phyloP scores from a whole-genome alignment of 345 rosid genomes.

The Eucalyptus cladocalyx region DNA sequence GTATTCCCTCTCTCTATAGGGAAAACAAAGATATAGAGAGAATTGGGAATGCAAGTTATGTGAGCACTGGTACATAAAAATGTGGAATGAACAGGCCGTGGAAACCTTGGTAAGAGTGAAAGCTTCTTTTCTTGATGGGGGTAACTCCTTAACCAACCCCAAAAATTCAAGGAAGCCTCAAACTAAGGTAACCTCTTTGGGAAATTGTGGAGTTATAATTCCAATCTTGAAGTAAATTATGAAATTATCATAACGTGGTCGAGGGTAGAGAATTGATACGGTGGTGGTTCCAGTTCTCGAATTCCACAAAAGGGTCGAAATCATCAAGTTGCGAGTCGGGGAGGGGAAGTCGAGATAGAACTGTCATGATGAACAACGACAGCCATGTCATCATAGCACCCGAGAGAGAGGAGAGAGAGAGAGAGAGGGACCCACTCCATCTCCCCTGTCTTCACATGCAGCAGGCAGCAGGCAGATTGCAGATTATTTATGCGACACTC shows the following conservation, averaged over 20 bases:
- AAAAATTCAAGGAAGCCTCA: background rate
- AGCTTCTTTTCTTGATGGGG: background rate
- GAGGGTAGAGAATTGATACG: background rate
- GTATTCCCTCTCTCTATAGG: too few species aligned
- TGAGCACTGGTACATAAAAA: background rate
- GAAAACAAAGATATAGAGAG: rapidly evolving
- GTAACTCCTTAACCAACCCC: background rate
- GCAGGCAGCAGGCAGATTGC: background rate
- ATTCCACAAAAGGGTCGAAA: background rate
- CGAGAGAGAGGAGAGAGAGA: too few species aligned
- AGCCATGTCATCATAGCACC: background rate
- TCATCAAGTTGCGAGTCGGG: background rate
- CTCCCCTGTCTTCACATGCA: background rate
- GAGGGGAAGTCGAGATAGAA: background rate
- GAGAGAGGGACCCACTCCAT: background rate
- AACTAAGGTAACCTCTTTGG: background rate
- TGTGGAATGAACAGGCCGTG: rapidly evolving
- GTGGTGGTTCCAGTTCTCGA: background rate
- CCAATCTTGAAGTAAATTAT: background rate
- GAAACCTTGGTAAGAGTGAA: background rate
- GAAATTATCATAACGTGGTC: background rate
- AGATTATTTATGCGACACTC: background rate
- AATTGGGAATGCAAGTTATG: background rate
- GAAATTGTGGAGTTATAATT: background rate
- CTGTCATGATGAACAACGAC: background rate